These are phyloP conservation scores for Curvularia sp. DNA, from an alignment of 2,329 filamentous ascomycete genomes.

Conservation along the genomic window DNA sequence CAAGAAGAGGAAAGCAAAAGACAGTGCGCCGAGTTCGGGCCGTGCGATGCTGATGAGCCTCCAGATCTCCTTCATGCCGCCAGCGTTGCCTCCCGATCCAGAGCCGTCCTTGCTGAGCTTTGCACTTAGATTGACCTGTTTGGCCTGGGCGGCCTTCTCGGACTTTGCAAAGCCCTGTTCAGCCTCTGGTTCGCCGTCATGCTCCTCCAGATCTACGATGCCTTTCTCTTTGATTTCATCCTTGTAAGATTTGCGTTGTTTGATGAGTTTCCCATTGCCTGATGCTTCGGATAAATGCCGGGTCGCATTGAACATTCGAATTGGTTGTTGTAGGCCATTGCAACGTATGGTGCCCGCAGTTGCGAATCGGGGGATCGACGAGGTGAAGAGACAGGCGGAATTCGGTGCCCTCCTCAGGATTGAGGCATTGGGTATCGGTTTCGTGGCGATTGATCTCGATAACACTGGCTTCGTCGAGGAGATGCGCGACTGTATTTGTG, in stretches of 20 bases:
- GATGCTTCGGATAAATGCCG: constrained; percentile 36
- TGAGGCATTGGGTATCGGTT: constrained; percentile 8
- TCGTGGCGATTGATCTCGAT: constrained; percentile 29
- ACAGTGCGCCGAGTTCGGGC: constrained; percentile 81
- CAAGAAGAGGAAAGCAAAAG: constrained; percentile 82
- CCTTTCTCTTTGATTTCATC: constrained; percentile 50
- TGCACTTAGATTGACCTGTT: constrained; percentile 87
- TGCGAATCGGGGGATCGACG: constrained; percentile 23
- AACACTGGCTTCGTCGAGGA: constrained; percentile 23
- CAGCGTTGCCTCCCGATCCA: constrained; percentile 53
- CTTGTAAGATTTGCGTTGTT: constrained; percentile 45
- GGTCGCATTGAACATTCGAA: constrained; percentile 40
- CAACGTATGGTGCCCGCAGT: constrained; percentile 30
- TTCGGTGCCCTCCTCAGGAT: constrained; percentile 6
- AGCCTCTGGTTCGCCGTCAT: constrained; percentile 61
- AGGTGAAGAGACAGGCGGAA: constrained; percentile 21
- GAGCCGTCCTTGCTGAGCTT: constrained; percentile 82
- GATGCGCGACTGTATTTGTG: constrained; percentile 41
- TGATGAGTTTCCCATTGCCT: constrained; percentile 24
- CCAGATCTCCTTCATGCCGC: constrained; percentile 77
- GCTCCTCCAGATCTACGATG: constrained; percentile 44
- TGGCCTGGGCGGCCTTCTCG: constrained; percentile 84
- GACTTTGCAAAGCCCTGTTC: constrained; percentile 72
- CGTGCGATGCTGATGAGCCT: constrained; percentile 86
- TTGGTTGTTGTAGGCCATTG: constrained; percentile 36